Base-by-base conservation (phyloP, 2,329 filamentous ascomycete species). In the Arthrobotrys iridis region DNA sequence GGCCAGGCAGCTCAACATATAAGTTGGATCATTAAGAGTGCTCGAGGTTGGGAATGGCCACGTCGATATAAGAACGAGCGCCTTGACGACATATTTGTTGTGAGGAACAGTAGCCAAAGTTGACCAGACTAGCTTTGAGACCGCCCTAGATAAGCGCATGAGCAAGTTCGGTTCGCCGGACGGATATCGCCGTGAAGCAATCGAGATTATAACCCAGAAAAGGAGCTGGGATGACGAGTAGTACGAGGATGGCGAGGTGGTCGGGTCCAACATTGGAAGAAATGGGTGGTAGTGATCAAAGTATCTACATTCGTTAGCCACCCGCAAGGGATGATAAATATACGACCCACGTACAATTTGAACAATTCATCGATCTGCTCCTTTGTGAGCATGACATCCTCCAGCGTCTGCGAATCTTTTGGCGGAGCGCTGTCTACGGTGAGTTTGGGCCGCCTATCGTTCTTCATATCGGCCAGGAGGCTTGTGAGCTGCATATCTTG, bases 31-130 rank as follows among this genome's bases (percentile, higher is more conserved):
- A 5, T 89, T 89, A 4, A 90, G 90, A 0, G 91, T 93, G 3
- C 90, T 92, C 82, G 90, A 93, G n/a, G 90, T 92, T 0, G 92
- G 92, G 37, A 94, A 83, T 4, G 92, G 91, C 91, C 91, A 95
- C 3, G 90, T 91, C 81, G 91, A 94, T 43, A 93, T 83, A 67
- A 95, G 83, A 79, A 91, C 93, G 78, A 94, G 84, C 1, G 91
- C 91, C 83, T 94, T 93, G 81, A 93, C 90, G 73, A 93, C 89
- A 80, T 90, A 90, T 81, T 93, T 92, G 78, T 88, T 92, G 80
- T 90, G 91, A 0, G 91, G 91, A 0, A 93, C 90, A 75, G 91
- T 89, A 22, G 89, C 88, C 52, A 94, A 88, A 0, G 91, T 93
- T 45, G 87, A 87, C 91, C 91, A 94, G 37, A 94, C 84, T 77